These are phyloP conservation scores for Euclidium syriacum DNA, from an alignment of 345 rosid genomes.

Conservation along the genomic window DNA sequence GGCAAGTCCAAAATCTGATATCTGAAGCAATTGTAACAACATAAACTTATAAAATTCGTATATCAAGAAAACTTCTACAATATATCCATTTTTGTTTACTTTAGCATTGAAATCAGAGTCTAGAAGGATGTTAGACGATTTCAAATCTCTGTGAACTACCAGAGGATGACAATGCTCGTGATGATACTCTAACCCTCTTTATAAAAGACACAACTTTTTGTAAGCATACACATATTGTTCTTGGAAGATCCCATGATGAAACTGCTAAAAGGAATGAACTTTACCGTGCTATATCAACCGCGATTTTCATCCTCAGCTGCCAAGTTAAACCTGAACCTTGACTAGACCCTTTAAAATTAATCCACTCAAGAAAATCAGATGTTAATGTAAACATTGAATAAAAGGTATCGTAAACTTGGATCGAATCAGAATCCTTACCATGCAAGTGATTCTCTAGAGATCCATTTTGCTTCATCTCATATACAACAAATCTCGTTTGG, in stretches of 20 bases:
- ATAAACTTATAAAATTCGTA: neutral
- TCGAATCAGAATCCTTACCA: slow-evolving; percentile 44
- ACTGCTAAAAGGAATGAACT: neutral
- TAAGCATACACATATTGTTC: slow-evolving; percentile 4
- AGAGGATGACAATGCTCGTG: slow-evolving; percentile 88
- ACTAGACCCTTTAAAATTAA: slow-evolving; percentile 50
- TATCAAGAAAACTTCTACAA: neutral
- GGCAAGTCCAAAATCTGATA: slow-evolving; percentile 88
- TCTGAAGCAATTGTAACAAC: slow-evolving; percentile 34
- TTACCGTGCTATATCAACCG: slow-evolving; percentile 84
- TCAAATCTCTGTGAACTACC: slow-evolving; percentile 75
- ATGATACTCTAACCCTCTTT: slow-evolving; percentile 87
- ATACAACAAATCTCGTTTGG: slow-evolving; percentile 62
- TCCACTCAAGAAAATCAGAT: slow-evolving; percentile 1
- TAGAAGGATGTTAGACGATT: slow-evolving; percentile 74
- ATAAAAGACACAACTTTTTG: neutral
- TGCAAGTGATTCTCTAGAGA: slow-evolving; percentile 75
- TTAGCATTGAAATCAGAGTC: slow-evolving; percentile 80
- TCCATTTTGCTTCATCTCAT: slow-evolving; percentile 91
- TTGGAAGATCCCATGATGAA: neutral
- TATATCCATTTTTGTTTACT: slow-evolving; percentile 35
- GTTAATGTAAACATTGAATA: neutral
- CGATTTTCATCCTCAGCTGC: slow-evolving; percentile 84
- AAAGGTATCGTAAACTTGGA: neutral
- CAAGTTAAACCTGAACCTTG: slow-evolving; percentile 63